Percentiles rank a stretch among this genome's conserved stretches.
Conservation (phyloP, 2,329 filamentous ascomycete genomes). For the Aspergillus proliferans region DNA sequence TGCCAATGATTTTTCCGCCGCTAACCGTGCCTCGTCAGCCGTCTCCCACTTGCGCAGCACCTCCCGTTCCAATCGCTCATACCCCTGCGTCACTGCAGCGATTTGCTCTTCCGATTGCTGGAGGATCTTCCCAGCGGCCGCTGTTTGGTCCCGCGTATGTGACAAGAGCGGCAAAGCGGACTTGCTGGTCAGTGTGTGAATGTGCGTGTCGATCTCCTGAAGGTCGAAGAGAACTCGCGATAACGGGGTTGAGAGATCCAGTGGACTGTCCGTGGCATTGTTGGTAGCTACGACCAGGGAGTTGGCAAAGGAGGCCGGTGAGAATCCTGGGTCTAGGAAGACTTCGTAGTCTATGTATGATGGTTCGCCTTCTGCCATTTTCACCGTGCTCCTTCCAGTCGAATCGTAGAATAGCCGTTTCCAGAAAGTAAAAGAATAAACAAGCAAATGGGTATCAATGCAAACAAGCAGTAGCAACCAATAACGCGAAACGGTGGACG, state of each 20-base stretch:
- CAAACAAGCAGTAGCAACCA: not conserved
- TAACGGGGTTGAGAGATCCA: slow-evolving; percentile 90
- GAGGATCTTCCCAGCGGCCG: slow-evolving; percentile 66
- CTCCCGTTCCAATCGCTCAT: slow-evolving; percentile 77
- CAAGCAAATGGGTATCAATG: not conserved
- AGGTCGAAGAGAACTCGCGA: slow-evolving; percentile 93
- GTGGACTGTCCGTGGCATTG: slow-evolving; percentile 78
- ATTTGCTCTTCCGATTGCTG: slow-evolving; percentile 74
- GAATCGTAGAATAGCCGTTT: slow-evolving; percentile 3
- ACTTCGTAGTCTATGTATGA: slow-evolving; percentile 96
- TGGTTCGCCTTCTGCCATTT: slow-evolving; percentile 40
- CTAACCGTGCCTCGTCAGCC: slow-evolving; percentile 73
- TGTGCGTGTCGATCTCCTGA: slow-evolving; percentile 93
- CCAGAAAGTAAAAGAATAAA: not conserved
- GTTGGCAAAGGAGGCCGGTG: slow-evolving; percentile 77
- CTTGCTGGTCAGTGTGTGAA: slow-evolving; percentile 80
- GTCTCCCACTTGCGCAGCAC: slow-evolving; percentile 79
- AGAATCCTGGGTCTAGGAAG: slow-evolving; percentile 79
- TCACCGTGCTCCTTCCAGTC: not conserved
- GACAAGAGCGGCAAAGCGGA: slow-evolving; percentile 74
- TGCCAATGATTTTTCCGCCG: slow-evolving; percentile 72
- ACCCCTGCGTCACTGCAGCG: slow-evolving; percentile 72
- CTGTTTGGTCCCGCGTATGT: slow-evolving; percentile 68
- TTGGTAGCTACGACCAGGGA: slow-evolving; percentile 82
- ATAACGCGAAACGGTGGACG: not conserved